phyloP scores from a whole-genome alignment of 768 basidiomycete species.

The Leucosporidium scottii region DNA sequence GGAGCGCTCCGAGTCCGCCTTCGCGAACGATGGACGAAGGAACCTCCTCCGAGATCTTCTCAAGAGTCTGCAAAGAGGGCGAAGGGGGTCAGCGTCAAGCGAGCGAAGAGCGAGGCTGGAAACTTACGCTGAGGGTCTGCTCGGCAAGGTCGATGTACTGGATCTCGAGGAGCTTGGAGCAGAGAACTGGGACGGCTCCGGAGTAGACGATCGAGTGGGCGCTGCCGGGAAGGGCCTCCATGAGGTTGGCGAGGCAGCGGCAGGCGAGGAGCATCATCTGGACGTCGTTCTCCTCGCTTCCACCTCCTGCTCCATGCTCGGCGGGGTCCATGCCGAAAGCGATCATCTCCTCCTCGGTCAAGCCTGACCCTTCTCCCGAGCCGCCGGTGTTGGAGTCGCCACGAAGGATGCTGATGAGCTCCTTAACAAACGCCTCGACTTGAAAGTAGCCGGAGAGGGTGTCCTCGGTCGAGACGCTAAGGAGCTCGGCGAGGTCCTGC shows the following conservation, averaged over 20 bases:
- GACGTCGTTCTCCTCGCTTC: conserved; percentile 45
- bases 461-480: conserved; percentile 95
- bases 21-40: conserved; percentile 92
- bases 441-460: conserved; percentile 93
- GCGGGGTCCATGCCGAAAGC: conserved; percentile 67
- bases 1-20: conserved; percentile 82
- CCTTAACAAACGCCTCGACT: conserved; percentile 82
- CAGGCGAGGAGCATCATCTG: conserved; percentile 95
- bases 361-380: conserved; percentile 48
- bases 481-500: conserved; percentile 87
- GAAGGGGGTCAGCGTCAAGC: background rate
- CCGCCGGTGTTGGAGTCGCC: conserved; percentile 48
- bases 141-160: conserved; percentile 97
- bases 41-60: conserved; percentile 97
- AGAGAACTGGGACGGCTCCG: conserved; percentile 95
- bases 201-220: conserved; percentile 97
- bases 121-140: conserved; percentile 89
- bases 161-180: conserved; percentile 94
- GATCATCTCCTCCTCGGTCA: conserved; percentile 65
- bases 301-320: conserved; percentile 59
- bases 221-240: conserved; percentile 96
- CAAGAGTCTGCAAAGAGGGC: conserved; percentile 62
- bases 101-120: background rate
- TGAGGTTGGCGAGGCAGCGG: conserved; percentile 90
- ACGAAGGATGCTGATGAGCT: conserved; percentile 83